phyloP scores from a whole-genome alignment of 148 eudicot genomes.

The Arctostaphylos glauca region DNA sequence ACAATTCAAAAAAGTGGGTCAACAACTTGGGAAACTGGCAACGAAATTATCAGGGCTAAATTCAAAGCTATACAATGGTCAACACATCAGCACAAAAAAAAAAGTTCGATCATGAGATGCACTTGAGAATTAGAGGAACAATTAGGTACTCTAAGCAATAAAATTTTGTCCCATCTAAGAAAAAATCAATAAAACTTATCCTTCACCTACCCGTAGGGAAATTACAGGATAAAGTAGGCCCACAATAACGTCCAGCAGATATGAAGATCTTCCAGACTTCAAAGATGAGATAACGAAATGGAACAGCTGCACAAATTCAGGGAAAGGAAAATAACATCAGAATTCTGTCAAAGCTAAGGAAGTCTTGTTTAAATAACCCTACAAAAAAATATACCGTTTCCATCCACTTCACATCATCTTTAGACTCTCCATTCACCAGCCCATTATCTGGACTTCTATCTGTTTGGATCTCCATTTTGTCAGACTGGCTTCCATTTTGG shows the following conservation, averaged over 20 bases:
- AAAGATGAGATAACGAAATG: constrained; percentile 85
- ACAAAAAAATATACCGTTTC: constrained; percentile 67
- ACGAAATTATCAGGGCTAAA: background rate
- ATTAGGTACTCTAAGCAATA: background rate
- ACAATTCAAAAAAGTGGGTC: background rate
- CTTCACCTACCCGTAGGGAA: constrained; percentile 71
- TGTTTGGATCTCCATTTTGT: constrained; percentile 44
- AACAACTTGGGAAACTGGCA: background rate
- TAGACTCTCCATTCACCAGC: constrained; percentile 41
- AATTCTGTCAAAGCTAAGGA: constrained; percentile 3
- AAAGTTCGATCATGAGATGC: background rate
- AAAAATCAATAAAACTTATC: background rate
- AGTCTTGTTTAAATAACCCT: background rate
- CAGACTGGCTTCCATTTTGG: constrained; percentile 54
- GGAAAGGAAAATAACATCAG: constrained; percentile 16
- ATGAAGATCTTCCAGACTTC: constrained; percentile 90
- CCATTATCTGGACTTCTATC: constrained; percentile 45
- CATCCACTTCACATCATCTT: constrained; percentile 95
- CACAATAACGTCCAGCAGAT: constrained; percentile 71
- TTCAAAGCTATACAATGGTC: background rate
- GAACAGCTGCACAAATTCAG: constrained; percentile 56
- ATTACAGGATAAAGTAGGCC: constrained; percentile 84
- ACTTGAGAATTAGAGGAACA: background rate
- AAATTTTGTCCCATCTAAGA: no score
- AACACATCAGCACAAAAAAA: background rate